A percentile compares a stretch with the other conserved stretches of the same genome.
Evolutionary conservation across 2,329 filamentous ascomycete genomes (phyloP).

Genomic region (Claviceps spartinae): DNA sequence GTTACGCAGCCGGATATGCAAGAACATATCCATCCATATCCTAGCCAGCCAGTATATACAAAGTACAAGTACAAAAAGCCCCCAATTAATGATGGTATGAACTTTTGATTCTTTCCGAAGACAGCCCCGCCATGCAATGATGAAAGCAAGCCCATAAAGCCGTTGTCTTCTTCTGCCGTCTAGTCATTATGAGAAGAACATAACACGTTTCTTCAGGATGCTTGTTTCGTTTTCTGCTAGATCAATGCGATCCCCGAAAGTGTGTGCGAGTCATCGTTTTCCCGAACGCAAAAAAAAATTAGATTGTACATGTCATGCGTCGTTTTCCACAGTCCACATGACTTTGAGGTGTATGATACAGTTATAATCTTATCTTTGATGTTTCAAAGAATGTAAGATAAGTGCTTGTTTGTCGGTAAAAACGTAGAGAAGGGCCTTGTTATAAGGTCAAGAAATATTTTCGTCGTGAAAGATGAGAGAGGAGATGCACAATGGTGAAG

Average conservation of each 20-base stretch:
- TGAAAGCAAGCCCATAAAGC: constrained; percentile 1
- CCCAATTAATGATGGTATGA: background rate
- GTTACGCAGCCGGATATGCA: background rate
- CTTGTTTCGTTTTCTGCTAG: constrained; percentile 6
- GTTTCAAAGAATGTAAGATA: background rate
- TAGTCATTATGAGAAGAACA: constrained; percentile 32
- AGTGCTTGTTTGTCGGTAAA: background rate
- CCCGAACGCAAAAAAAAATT: background rate
- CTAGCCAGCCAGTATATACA: constrained; percentile 2
- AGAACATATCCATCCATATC: background rate
- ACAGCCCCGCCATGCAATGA: constrained; percentile 14
- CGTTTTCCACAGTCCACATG: constrained; percentile 2
- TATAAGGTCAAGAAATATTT: too few relatives aligned
- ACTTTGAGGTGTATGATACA: constrained; percentile 3
- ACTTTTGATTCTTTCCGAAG: constrained; percentile 4
- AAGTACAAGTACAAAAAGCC: background rate
- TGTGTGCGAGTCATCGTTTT: constrained; percentile 6
- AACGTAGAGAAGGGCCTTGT: background rate
- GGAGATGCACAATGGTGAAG: background rate
- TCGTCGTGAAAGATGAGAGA: background rate
- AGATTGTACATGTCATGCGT: constrained; percentile 11
- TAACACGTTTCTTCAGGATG: constrained; percentile 21
- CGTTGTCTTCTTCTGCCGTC: background rate
- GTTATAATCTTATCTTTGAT: background rate
- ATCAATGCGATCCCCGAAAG: constrained; percentile 20